Evolutionary conservation across 2,329 filamentous ascomycete species (phyloP), one percentile per base, ranked within the genome.

Genomic region (Aspergillus ibericus): DNA sequence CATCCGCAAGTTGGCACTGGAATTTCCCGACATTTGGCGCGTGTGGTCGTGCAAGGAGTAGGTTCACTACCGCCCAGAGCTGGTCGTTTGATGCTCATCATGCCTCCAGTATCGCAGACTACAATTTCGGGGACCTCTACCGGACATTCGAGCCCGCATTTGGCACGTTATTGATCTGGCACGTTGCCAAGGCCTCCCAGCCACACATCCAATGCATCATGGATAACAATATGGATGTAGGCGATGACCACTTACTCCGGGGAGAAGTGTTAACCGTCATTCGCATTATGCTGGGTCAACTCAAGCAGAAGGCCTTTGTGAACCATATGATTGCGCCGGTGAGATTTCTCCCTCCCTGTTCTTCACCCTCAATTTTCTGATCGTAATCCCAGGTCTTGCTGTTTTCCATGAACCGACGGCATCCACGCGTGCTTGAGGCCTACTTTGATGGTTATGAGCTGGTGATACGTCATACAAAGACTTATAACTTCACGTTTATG

Each of bases 401-500:
- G 3, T 38, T 56, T 29, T 51, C 55, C 3, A 4, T 52, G 12
- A 56, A 52, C 12, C 36, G 36, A 25, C 25, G 18, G 35, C 55
- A 51, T 36, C 55, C 55, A 32, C 55, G 49, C 18, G 38, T 40
- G 20, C 53, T 58, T 16, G 55, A 53, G 40, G 55, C 49, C 48
- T 53, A 48, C 25, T 56, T 46, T 38, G 38, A 56, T 56, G 55
- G 55, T 9, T 27, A 52, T 36, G 27, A 56, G 25, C 46, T 56
- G 42, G 18, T 55, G 13, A 5, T 55, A 25, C 32, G 53, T 25
- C 42, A 3, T 18, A 54, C 51, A 4, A 46, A 54, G 10, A 9
- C 34, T 8, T 55, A 48, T 27, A 32, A 55, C 12, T 55, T 55
- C n/a, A 55, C 18, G 6, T 27, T 18, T 3, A 15, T 56, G 16